Evolutionary conservation across 2,329 filamentous ascomycete species (phyloP).

Genomic region (Colletotrichum cordylinicola): DNA sequence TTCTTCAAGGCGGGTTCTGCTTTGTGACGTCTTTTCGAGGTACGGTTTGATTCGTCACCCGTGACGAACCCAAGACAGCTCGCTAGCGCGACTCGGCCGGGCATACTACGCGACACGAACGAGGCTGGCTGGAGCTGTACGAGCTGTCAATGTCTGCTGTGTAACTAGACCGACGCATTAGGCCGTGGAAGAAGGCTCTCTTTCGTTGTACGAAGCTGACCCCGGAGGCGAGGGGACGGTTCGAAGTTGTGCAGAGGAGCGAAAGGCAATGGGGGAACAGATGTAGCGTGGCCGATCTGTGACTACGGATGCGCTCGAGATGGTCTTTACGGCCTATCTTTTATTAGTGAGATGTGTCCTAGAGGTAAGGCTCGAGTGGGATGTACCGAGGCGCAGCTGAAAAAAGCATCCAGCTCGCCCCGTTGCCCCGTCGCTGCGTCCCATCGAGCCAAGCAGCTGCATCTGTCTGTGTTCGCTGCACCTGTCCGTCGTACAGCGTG

Average conservation of each 20-base stretch:
- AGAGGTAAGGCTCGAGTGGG: not conserved
- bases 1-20: not conserved
- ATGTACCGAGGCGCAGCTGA: not conserved
- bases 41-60: not conserved
- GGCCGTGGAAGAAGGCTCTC: not conserved
- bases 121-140: not conserved
- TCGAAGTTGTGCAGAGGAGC: not conserved
- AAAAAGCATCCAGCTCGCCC: conserved; percentile 5
- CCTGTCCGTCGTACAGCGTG: not conserved
- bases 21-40: not conserved
- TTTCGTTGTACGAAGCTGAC: not conserved
- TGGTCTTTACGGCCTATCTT: not conserved
- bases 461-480: not conserved
- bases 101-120: not conserved
- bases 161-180: not conserved
- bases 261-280: not conserved
- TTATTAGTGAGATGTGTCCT: not conserved
- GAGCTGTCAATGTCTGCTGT: conserved; percentile 11
- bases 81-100: not conserved
- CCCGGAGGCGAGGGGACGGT: not conserved
- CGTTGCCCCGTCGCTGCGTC: not conserved
- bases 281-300: not conserved
- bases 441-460: not conserved
- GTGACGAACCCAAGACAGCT: not conserved
- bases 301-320: not conserved